Evolutionary conservation across 345 rosid species (phyloP), one percentile per base, ranked within the genome.

Genomic region (Erodium maritimum): DNA sequence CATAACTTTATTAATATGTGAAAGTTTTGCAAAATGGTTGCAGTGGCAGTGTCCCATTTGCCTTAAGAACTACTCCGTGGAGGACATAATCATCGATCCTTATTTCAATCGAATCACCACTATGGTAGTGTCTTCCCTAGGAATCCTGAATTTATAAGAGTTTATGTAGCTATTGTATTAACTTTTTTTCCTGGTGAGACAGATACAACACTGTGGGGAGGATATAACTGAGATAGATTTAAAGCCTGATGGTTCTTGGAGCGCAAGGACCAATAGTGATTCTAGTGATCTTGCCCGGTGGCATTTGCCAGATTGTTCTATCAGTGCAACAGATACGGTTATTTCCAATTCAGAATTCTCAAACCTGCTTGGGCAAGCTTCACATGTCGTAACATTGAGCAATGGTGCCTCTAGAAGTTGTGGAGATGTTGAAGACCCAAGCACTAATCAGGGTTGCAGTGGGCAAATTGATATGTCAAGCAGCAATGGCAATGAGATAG

Each of bases 21-120:
- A 56, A n/a, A 8, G 3, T 71, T 71, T 12, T 42, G 48, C 58
- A 55, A n/a, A n/a, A n/a, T n/a, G n/a, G n/a, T 33, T 73, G 74
- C 91, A 93, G 99, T 93, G 99, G 99, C 99, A 93, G 72, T 93
- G 97, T 69, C 99, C 99, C 29, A 70, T 82, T 71, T 90, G 99
- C 74, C 78, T 89, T 65, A 90, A 75, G 79, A 93, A 93, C 80
- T 87, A 93, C 68, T 80, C 97, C n/a, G 69, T 87, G 81, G 97
- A 89, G 68, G 67, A 82, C 67, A 58, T 93, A 58, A 87, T 93
- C 52, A 74, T 90, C 52, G 99, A 90, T 68, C 97, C 96, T 34
- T 93, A 83, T 75, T 93, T 93, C 73, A 93, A 90, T 69, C 90
- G 84, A 21, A 77, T 93, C 64, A 76, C 97, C 23, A 77, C 90